Evolutionary conservation across 805 yeast genomes (phyloP).

Genomic region (Saturnispora sanitii): DNA sequence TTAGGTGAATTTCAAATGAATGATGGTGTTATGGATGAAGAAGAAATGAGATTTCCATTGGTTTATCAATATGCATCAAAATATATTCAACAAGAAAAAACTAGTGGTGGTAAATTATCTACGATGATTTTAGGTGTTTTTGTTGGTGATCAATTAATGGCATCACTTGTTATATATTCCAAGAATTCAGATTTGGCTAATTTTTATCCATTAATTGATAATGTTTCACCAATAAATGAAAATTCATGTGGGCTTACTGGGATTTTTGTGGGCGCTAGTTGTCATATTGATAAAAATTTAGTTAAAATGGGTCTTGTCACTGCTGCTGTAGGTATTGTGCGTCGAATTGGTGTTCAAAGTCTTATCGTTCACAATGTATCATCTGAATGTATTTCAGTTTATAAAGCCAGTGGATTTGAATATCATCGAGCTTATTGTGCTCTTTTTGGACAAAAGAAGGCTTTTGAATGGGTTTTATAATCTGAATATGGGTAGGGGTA

Average conservation of each 20-base stretch:
- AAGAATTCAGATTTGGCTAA: constrained; percentile 35
- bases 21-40: constrained; percentile 10
- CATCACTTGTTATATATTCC: constrained; percentile 39
- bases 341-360: constrained; percentile 19
- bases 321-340: constrained; percentile 41
- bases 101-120: constrained; percentile 38
- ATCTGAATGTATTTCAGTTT: constrained; percentile 11
- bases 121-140: constrained; percentile 30
- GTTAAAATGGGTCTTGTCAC: constrained; percentile 4
- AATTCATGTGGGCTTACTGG: constrained; percentile 44
- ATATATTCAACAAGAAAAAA: constrained; percentile 10
- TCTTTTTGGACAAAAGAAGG: constrained; percentile 17
- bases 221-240: constrained; percentile 17
- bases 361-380: constrained; percentile 13
- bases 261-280: constrained; percentile 34
- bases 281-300: not conserved
- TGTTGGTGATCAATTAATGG: constrained; percentile 19
- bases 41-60: constrained; percentile 20
- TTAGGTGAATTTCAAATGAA: constrained; percentile 29
- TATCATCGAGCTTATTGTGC: constrained; percentile 18
- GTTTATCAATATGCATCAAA: constrained; percentile 27
- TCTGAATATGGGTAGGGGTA: not conserved
- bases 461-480: constrained; percentile 17
- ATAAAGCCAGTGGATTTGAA: constrained; percentile 20
- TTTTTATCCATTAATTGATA: constrained; percentile 44